Evolutionary conservation across 352 stramenopile species (phyloP).

Genomic region (Pythium chondricola): DNA sequence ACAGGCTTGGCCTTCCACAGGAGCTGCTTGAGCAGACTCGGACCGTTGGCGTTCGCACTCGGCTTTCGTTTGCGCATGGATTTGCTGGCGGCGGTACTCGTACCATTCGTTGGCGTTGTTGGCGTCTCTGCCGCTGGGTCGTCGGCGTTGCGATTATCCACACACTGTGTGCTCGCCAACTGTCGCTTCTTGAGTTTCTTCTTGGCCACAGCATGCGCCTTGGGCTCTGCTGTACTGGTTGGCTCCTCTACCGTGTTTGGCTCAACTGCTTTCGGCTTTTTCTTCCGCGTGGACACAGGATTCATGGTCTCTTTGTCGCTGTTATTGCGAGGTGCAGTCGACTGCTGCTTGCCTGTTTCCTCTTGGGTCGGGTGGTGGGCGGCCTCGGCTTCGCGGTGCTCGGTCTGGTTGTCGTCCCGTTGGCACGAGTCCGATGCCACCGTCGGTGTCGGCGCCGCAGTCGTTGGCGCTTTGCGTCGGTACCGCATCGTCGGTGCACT

Average conservation of each 20-base stretch:
- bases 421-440: neutral
- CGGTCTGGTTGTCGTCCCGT: conserved; percentile 24
- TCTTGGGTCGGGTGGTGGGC: neutral
- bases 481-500: conserved; percentile 31
- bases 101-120: neutral
- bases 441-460: neutral
- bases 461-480: conserved; percentile 35
- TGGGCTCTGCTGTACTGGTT: no score
- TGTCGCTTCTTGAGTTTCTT: conserved; percentile 16
- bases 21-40: conserved; percentile 46
- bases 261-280: conserved; percentile 22
- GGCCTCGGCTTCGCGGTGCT: conserved; percentile 14
- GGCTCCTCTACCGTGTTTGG: no score
- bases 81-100: neutral
- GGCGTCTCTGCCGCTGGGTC: no score
- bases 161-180: neutral
- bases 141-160: no score
- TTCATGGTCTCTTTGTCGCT: neutral
- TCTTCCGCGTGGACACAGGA: conserved; percentile 12
- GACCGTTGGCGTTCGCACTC: conserved; percentile 1
- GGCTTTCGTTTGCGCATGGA: conserved; percentile 11
- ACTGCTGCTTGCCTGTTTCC: conserved; percentile 1
- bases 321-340: neutral
- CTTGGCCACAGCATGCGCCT: conserved; percentile 1
- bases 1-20: conserved; percentile 52